Evolutionary conservation across 1,284 basidiomycete genomes (phyloP).

Genomic region (Melampsora larici-populina): DNA sequence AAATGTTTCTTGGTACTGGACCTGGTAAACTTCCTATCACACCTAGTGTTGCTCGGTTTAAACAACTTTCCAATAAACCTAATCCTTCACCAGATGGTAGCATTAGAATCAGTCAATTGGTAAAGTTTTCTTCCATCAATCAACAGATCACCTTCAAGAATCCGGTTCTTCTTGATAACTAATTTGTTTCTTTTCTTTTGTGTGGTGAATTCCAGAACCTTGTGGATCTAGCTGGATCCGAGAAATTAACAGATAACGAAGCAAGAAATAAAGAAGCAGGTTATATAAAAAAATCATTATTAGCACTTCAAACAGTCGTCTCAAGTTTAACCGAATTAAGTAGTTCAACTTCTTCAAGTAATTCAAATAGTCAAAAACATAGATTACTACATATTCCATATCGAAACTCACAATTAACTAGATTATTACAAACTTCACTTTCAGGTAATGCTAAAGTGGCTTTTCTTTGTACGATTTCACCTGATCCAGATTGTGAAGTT

Average conservation of each 20-base stretch:
- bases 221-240: constrained; percentile 62
- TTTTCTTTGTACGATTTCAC: constrained; percentile 60
- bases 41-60: constrained; percentile 28
- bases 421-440: constrained; percentile 60
- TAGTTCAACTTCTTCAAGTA: constrained; percentile 21
- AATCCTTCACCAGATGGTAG: constrained; percentile 23
- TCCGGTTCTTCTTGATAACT: not conserved
- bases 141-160: not conserved
- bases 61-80: not conserved
- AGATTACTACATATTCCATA: constrained; percentile 58
- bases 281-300: constrained; percentile 60
- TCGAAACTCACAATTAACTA: constrained; percentile 60
- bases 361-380: constrained; percentile 34
- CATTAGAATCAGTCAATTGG: constrained; percentile 38
- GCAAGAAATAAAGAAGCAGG: constrained; percentile 61
- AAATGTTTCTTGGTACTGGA: constrained; percentile 26
- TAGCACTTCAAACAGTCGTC: constrained; percentile 47
- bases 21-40: constrained; percentile 30
- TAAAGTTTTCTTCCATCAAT: not conserved
- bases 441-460: constrained; percentile 61
- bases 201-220: constrained; percentile 55
- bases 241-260: constrained; percentile 59
- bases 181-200: constrained; percentile 24
- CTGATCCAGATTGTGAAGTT: constrained; percentile 57
- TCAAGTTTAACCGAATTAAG: constrained; percentile 10